A percentile compares a stretch with the other conserved stretches of the same genome.
phyloP scores from a whole-genome alignment of 371 early-diverging fungal genomes.

The Mucor mucedo region DNA sequence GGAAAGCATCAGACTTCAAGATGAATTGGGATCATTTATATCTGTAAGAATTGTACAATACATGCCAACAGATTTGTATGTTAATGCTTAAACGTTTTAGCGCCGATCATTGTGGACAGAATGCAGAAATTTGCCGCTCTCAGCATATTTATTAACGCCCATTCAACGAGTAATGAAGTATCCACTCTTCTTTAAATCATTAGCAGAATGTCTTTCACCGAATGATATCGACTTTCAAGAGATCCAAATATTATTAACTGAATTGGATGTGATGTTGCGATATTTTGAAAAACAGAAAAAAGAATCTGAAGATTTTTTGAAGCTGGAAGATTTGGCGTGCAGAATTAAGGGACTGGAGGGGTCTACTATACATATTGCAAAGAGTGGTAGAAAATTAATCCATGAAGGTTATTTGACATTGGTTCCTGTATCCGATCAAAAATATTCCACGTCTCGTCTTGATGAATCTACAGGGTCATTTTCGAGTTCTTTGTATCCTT shows the following conservation, averaged over 20 bases:
- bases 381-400: constrained; percentile 34
- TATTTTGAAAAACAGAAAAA: constrained; percentile 40
- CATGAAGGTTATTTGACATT: constrained; percentile 41
- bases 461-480: constrained; percentile 9
- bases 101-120: constrained; percentile 37
- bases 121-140: constrained; percentile 41
- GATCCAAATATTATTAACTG: constrained; percentile 22
- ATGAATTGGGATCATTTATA: constrained; percentile 39
- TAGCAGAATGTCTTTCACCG: constrained; percentile 18
- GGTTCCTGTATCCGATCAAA: constrained; percentile 25
- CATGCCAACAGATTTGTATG: background rate
- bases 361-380: constrained; percentile 26
- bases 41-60: constrained; percentile 21
- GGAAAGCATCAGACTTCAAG: constrained; percentile 25
- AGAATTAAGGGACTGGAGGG: constrained; percentile 40
- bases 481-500: constrained; percentile 6
- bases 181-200: constrained; percentile 44
- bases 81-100: constrained; percentile 15
- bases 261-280: constrained; percentile 34
- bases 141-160: constrained; percentile 46
- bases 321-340: constrained; percentile 36
- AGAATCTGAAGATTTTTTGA: constrained; percentile 34
- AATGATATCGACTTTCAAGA: constrained; percentile 6
- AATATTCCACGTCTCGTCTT: background rate
- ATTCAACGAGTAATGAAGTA: constrained; percentile 53